These are phyloP conservation scores for Candida labiduridarum DNA, from an alignment of 1,139 yeast species.

Conservation along the genomic window DNA sequence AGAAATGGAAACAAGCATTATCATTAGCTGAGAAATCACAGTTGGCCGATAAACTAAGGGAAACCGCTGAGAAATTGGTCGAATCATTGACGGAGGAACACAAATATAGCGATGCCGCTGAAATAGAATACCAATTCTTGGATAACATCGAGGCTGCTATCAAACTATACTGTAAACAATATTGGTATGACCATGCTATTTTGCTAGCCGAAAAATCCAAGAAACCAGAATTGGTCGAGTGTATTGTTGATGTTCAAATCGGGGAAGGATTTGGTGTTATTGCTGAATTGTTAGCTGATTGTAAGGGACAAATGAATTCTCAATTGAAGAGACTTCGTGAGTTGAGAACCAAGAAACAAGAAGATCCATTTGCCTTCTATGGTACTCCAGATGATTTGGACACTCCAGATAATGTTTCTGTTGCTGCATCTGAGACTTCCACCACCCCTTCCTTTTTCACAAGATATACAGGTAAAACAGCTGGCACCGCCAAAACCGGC, in stretches of 20 bases:
- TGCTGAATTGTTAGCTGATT: conserved; percentile 90
- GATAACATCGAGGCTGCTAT: conserved; percentile 65
- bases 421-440: conserved; percentile 93
- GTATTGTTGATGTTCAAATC: conserved; percentile 69
- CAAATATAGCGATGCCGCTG: conserved; percentile 82
- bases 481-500: conserved; percentile 95
- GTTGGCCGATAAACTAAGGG: conserved; percentile 34
- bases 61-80: conserved; percentile 61
- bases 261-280: conserved; percentile 86
- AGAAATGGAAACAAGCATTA: conserved; percentile 85
- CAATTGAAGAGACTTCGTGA: conserved; percentile 85
- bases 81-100: conserved; percentile 67
- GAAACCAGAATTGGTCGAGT: conserved; percentile 50
- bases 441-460: conserved; percentile 93
- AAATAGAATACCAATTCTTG: conserved; percentile 66
- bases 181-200: conserved; percentile 75
- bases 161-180: conserved; percentile 71
- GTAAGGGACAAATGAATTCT: conserved; percentile 79
- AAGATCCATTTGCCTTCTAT: conserved; percentile 84
- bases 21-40: conserved; percentile 51
- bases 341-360: conserved; percentile 75
- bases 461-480: conserved; percentile 92
- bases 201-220: conserved; percentile 54
- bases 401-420: conserved; percentile 89
- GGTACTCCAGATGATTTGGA: conserved; percentile 67